Percentiles rank a stretch among this genome's conserved stretches.
Conservation (phyloP, 805 yeast species). For the Brettanomyces anomalus region DNA sequence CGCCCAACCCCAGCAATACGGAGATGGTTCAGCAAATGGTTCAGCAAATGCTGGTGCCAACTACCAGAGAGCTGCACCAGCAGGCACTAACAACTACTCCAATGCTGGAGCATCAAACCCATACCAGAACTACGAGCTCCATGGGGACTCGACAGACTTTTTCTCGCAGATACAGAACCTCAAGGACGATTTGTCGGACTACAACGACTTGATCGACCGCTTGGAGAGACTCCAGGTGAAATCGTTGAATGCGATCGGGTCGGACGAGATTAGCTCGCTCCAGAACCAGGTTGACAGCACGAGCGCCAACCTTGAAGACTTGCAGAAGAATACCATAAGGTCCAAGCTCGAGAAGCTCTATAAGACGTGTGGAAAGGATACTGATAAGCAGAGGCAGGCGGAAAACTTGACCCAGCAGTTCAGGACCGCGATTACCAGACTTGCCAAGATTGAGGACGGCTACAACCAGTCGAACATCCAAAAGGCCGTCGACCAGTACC, state of each 20-base stretch:
- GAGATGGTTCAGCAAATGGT: not conserved
- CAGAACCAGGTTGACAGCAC: conserved; percentile 72
- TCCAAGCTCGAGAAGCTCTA: conserved; percentile 69
- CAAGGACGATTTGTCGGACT: conserved; percentile 61
- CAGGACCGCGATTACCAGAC: conserved; percentile 77
- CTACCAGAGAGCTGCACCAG: not conserved
- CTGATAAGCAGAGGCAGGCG: conserved; percentile 82
- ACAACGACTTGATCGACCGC: conserved; percentile 58
- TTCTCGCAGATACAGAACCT: conserved; percentile 62
- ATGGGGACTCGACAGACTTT: conserved; percentile 29
- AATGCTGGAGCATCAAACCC: not conserved
- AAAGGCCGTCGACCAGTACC: conserved; percentile 89
- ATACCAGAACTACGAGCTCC: not conserved
- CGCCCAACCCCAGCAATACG: not conserved
- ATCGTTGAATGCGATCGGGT: conserved; percentile 63
- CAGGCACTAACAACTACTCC: not conserved
- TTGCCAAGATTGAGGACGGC: conserved; percentile 77
- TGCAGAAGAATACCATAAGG: conserved; percentile 64
- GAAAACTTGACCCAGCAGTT: conserved; percentile 81
- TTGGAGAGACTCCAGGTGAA: conserved; percentile 64
- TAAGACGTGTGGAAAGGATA: conserved; percentile 58
- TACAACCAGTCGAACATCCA: conserved; percentile 76
- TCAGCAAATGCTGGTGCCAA: not conserved
- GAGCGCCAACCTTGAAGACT: conserved; percentile 67
- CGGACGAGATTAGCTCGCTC: conserved; percentile 56